Evolutionary conservation across 2,329 filamentous ascomycete genomes (phyloP), one percentile per base, ranked within the genome.

Genomic region (Colletotrichum cuscutae): DNA sequence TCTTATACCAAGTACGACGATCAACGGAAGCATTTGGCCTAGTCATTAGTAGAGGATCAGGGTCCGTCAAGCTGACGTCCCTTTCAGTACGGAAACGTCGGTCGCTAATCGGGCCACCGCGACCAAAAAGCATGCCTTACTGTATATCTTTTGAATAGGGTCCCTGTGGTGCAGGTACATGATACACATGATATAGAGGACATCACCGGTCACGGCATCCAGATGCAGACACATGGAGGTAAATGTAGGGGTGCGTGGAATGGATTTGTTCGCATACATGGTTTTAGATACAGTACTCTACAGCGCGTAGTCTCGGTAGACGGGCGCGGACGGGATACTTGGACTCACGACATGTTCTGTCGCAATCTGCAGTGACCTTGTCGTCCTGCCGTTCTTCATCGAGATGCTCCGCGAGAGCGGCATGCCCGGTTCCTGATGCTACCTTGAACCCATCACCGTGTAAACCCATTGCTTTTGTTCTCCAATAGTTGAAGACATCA

Each of bases 241-340:
- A 8, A 5, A 8, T 5, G 5, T 35, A 11, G 26, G 13, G 30
- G 24, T 64, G 49, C 61, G 67, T 71, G 30, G 57, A 71, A 71
- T 66, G 71, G 68, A 71, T 62, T 62, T 73, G 67, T 71, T 61
- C 57, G 61, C 71, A 62, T 73, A 71, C 68, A 61, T 71, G 67
- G 57, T 73, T 30, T 62, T 73, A 73, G 56, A 73, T 73, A 71
- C 67, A 73, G 62, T 54, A 62, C 67, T 37, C 59, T 37, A n/a
- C 49, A 57, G 9, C 46, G 13, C 26, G 19, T 8, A 28, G 13
- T 13, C 52, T 28, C 12, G n/a, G 24, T 32, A 58, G 13, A 12
- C 53, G 19, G 52, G 9, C 22, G 42, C 42, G 22, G 19, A 28
- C 22, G 42, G 37, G 37, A 42, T 42, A 28, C 32, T 13, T 13